Evolutionary conservation across 2,329 filamentous ascomycete species (phyloP).

Genomic region (Cladobotryum protrusum): DNA sequence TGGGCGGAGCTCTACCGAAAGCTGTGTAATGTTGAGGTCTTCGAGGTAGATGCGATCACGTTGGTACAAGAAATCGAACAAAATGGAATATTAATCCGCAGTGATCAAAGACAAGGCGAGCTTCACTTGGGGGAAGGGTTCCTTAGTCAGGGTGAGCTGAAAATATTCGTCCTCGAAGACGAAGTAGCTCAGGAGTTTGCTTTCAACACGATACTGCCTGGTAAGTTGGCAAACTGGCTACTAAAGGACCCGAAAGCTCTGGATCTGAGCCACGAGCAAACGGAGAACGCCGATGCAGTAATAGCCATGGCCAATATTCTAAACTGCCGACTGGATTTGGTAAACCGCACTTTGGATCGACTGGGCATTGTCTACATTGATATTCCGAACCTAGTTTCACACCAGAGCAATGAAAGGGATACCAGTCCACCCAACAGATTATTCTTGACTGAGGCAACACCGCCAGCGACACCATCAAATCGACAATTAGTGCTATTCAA

Average conservation of each 20-base stretch:
- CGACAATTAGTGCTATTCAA: no score
- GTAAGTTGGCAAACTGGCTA: background rate
- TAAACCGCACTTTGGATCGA: background rate
- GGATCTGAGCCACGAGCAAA: background rate
- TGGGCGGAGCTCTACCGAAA: background rate
- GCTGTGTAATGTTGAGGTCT: background rate
- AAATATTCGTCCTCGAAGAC: background rate
- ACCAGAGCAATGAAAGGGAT: background rate
- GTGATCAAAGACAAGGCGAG: background rate
- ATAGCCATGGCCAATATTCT: background rate
- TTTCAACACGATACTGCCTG: background rate
- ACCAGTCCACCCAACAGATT: no score
- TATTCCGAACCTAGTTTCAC: background rate
- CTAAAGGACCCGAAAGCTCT: background rate
- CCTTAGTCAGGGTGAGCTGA: background rate
- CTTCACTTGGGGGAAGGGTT: background rate
- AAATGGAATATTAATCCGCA: background rate
- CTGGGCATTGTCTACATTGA: background rate
- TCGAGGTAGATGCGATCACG: background rate
- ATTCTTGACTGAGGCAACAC: no score
- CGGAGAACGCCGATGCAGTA: background rate
- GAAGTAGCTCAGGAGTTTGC: background rate
- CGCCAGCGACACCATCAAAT: no score
- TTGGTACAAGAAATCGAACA: background rate
- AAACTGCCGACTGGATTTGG: background rate